These are phyloP conservation scores for Fagus crenata DNA, from an alignment of 306 rosid species.

Conservation along the genomic window DNA sequence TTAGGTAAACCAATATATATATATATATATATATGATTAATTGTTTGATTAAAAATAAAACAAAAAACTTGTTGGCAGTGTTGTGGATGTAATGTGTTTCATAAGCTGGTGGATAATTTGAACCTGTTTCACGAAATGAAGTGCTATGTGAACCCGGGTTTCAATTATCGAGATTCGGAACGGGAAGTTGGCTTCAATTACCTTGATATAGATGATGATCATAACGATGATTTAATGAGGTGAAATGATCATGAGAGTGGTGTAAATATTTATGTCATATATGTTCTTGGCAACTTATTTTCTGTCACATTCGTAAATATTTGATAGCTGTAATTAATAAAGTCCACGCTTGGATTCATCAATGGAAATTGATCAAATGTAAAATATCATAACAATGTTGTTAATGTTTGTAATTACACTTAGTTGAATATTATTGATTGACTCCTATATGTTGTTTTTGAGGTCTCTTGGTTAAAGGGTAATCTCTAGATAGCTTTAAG, in stretches of 20 bases:
- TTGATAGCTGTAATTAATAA: too few species aligned
- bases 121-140: conserved; percentile 33
- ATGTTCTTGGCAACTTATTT: too few species aligned
- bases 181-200: conserved; percentile 18
- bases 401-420: not conserved
- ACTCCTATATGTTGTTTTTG: not conserved
- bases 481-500: not conserved
- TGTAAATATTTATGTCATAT: conserved; percentile 13
- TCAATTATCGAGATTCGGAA: conserved; percentile 22
- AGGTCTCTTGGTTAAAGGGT: not conserved
- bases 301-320: not conserved
- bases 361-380: not conserved
- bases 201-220: conserved; percentile 19
- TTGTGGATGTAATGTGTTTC: conserved; percentile 33
- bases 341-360: too few species aligned
- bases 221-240: not conserved
- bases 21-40: too few species aligned
- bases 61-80: conserved; percentile 14
- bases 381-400: not conserved
- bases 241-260: not conserved
- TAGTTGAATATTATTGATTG: not conserved
- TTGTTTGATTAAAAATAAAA: not conserved
- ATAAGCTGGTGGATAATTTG: conserved; percentile 34
- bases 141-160: conserved; percentile 29
- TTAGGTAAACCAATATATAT: too few species aligned